These are phyloP conservation scores for Globisporangium viniferum DNA, from an alignment of 352 stramenopile genomes.

Conservation along the genomic window DNA sequence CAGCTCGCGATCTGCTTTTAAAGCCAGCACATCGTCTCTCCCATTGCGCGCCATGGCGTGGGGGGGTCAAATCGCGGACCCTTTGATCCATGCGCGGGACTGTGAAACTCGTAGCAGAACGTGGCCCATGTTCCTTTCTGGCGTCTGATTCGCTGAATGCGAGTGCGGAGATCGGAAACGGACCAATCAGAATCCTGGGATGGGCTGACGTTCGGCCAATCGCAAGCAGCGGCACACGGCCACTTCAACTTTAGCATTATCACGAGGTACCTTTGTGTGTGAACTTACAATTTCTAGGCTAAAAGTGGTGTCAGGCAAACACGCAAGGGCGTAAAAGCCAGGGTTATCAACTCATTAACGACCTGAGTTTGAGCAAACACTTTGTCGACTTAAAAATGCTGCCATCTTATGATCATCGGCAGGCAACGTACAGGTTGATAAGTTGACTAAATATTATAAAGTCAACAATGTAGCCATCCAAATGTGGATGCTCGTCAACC, in stretches of 20 bases:
- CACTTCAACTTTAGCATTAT: background rate
- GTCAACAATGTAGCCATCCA: background rate
- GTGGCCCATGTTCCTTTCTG: constrained; percentile 52
- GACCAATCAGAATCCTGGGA: background rate
- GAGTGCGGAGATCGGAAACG: background rate
- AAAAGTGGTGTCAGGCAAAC: background rate
- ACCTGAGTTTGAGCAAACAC: background rate
- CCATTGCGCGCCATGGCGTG: background rate
- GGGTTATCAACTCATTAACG: background rate
- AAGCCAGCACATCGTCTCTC: background rate
- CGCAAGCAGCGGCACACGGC: background rate
- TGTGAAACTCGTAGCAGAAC: constrained; percentile 11
- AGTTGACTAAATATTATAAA: no score
- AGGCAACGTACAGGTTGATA: no score
- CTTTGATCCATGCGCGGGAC: background rate
- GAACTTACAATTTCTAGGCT: background rate
- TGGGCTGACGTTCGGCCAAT: background rate
- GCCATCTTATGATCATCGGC: no score
- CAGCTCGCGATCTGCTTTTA: background rate
- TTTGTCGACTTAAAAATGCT: no score
- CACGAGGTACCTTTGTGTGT: background rate
- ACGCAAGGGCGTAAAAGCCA: constrained; percentile 3
- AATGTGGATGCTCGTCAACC: no score
- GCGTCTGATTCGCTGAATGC: constrained; percentile 33
- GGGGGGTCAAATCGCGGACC: background rate